Evolutionary conservation across 441 rosid species (phyloP).

Genomic region (Biscutella auriculata): DNA sequence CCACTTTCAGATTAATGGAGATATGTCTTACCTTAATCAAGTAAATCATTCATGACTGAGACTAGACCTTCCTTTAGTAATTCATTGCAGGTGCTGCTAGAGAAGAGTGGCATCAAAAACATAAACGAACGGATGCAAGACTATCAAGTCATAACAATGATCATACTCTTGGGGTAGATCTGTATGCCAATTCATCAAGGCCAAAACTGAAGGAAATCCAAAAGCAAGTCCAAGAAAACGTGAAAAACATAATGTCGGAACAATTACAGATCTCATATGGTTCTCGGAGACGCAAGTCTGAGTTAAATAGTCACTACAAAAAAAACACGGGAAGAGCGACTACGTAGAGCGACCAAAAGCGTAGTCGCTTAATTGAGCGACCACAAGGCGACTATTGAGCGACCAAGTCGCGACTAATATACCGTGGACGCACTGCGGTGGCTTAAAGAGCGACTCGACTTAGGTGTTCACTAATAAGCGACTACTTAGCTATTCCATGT

Average conservation of each 20-base stretch:
- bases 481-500: too few relatives aligned
- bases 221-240: constrained; percentile 58
- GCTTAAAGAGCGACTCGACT: too few relatives aligned
- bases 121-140: constrained; percentile 57
- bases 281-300: constrained; percentile 19
- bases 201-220: constrained; percentile 59
- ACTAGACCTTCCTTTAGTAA: background rate
- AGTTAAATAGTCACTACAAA: constrained; percentile 11
- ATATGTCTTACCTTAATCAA: background rate
- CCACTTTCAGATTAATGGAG: background rate
- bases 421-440: too few relatives aligned
- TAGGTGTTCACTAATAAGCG: too few relatives aligned
- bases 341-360: too few relatives aligned
- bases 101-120: constrained; percentile 35
- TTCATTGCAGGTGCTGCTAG: constrained; percentile 51
- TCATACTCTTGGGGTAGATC: constrained; percentile 66
- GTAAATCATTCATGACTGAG: background rate
- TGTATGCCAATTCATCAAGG: constrained; percentile 28
- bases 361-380: too few relatives aligned
- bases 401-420: too few relatives aligned
- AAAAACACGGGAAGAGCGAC: too few relatives aligned
- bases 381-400: too few relatives aligned
- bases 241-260: constrained; percentile 64
- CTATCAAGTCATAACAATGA: constrained; percentile 79
- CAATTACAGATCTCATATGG: constrained; percentile 44